phyloP scores from a whole-genome alignment of 208 protist species.

The Endotrypanum monterogeii region DNA sequence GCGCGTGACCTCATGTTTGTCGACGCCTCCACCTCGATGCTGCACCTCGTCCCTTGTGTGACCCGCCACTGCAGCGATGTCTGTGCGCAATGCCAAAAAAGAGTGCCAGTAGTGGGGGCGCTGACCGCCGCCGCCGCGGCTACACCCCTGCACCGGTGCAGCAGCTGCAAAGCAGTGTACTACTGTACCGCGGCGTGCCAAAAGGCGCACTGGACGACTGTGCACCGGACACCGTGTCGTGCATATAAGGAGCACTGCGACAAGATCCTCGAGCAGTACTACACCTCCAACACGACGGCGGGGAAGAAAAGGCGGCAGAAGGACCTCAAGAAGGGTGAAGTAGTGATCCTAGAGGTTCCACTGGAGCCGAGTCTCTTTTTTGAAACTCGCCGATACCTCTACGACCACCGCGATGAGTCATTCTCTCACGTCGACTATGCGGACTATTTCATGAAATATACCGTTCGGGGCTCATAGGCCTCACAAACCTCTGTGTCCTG shows the following conservation, averaged over 20 bases:
- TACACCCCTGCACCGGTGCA: constrained; percentile 58
- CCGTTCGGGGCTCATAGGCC: constrained; percentile 52
- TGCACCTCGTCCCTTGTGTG: constrained; percentile 72
- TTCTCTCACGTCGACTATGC: constrained; percentile 63
- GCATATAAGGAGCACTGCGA: constrained; percentile 59
- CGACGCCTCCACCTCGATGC: constrained; percentile 72
- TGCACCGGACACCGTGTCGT: constrained; percentile 59
- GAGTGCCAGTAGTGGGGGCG: not conserved
- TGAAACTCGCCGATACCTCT: constrained; percentile 73
- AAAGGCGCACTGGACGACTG: constrained; percentile 57
- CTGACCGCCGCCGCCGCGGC: constrained; percentile 1
- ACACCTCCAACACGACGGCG: constrained; percentile 36
- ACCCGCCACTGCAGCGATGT: constrained; percentile 46
- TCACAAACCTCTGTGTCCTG: not conserved
- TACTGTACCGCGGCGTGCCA: constrained; percentile 81
- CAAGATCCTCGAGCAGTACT: constrained; percentile 51
- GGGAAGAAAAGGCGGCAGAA: constrained; percentile 19
- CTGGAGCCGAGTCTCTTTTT: constrained; percentile 74
- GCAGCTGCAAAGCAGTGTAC: constrained; percentile 80
- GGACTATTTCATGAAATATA: constrained; percentile 88
- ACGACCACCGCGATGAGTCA: constrained; percentile 63
- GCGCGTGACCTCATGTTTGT: constrained; percentile 84
- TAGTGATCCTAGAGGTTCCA: constrained; percentile 66
- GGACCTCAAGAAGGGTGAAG: constrained; percentile 31
- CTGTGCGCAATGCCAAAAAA: constrained; percentile 61